Evolutionary conservation across 1,139 yeast genomes (phyloP).

Genomic region (Waltiozyma sp.): DNA sequence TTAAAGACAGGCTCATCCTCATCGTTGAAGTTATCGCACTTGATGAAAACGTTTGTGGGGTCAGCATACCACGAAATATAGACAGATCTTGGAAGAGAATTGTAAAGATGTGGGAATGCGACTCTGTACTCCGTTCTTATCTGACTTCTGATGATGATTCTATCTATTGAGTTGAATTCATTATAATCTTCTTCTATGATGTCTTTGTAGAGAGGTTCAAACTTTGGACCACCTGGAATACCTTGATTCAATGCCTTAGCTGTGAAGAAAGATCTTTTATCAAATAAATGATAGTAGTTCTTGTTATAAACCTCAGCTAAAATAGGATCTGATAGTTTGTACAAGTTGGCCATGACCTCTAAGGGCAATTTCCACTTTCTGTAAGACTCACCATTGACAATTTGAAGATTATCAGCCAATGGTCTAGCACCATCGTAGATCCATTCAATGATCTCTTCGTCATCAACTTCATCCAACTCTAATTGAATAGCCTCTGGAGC

Average conservation of each 20-base stretch:
- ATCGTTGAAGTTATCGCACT: constrained; percentile 26
- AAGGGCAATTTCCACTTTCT: constrained; percentile 58
- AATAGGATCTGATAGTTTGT: constrained; percentile 62
- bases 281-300: constrained; percentile 60
- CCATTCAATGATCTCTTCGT: constrained; percentile 58
- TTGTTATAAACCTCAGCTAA: constrained; percentile 38
- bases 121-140: constrained; percentile 75
- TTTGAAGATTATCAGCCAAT: constrained; percentile 40
- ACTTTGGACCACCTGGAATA: constrained; percentile 93
- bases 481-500: constrained; percentile 60
- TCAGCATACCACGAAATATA: constrained; percentile 49
- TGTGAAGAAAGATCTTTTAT: constrained; percentile 68
- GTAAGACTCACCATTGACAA: constrained; percentile 71
- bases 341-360: constrained; percentile 53
- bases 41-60: constrained; percentile 40
- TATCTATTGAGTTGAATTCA: constrained; percentile 81
- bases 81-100: constrained; percentile 64
- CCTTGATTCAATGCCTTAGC: constrained; percentile 84
- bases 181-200: constrained; percentile 66
- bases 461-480: constrained; percentile 52
- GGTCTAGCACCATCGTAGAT: constrained; percentile 65
- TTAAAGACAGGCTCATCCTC: constrained; percentile 46
- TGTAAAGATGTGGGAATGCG: constrained; percentile 79
- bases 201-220: constrained; percentile 77
- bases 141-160: constrained; percentile 71